Conservation (phyloP, 768 basidiomycete genomes). For the Trametes cubensis region DNA sequence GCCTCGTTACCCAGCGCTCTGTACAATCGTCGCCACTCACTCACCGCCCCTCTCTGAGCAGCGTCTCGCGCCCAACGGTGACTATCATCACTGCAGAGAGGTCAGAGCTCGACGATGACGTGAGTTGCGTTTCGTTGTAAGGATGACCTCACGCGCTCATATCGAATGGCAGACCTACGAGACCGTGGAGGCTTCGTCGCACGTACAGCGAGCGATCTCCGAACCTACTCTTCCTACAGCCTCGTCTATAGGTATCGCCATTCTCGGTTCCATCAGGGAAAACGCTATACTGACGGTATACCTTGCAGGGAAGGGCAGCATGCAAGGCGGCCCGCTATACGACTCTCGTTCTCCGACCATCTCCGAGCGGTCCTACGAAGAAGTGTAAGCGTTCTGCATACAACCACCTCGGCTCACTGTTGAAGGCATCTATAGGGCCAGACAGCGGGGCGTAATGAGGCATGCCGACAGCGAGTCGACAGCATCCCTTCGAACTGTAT, state of each 20-base stretch:
- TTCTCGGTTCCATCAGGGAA: neutral
- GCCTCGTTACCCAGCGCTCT: constrained; percentile 3
- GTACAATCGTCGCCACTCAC: constrained; percentile 18
- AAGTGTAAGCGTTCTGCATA: constrained; percentile 1
- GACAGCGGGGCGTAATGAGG: neutral
- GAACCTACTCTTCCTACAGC: constrained; percentile 21
- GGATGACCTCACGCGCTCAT: neutral
- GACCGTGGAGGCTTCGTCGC: constrained; percentile 19
- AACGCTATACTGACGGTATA: neutral
- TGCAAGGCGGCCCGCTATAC: neutral
- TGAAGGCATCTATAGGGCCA: neutral
- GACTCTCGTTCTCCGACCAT: constrained; percentile 18
- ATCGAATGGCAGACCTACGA: constrained; percentile 9
- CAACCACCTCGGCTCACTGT: too few species aligned
- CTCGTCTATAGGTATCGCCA: constrained; percentile 12
- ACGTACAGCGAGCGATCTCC: constrained; percentile 19
- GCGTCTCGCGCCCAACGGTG: neutral
- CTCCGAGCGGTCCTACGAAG: constrained; percentile 16
- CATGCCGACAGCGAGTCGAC: constrained; percentile 21
- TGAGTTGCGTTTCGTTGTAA: neutral
- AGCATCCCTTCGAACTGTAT: constrained; percentile 9
- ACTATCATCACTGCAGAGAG: neutral
- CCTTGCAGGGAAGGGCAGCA: constrained; percentile 3
- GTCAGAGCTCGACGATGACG: constrained; percentile 7
- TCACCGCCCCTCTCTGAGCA: neutral